Evolutionary conservation across 1,284 basidiomycete species (phyloP).

Genomic region (Mycena citricolor): DNA sequence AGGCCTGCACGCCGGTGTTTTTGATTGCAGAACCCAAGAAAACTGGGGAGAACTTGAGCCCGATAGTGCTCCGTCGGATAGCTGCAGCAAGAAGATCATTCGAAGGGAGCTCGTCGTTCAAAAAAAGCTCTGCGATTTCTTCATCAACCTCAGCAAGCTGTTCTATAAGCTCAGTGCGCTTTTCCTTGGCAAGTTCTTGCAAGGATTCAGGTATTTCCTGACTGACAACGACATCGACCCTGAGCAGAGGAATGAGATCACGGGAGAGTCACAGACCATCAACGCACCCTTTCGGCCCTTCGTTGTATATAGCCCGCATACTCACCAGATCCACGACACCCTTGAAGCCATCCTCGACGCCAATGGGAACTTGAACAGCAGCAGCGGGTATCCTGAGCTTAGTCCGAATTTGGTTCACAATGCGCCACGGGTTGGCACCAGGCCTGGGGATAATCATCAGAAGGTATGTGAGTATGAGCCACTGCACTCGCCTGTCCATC

Average conservation of each 20-base stretch:
- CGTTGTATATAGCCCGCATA: conserved; percentile 95
- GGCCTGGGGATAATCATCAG: conserved; percentile 55
- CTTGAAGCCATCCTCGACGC: conserved; percentile 83
- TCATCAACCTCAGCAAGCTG: conserved; percentile 97
- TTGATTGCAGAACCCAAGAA: conserved; percentile 98
- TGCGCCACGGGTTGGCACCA: conserved; percentile 96
- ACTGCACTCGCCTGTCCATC: conserved; percentile 80
- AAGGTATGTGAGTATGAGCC: conserved; percentile 7
- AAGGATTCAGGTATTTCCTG: conserved; percentile 87
- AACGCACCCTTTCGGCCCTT: conserved; percentile 89
- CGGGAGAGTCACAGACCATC: conserved; percentile 1
- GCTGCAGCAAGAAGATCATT: conserved; percentile 78
- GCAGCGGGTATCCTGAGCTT: conserved; percentile 94
- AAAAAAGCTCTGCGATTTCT: conserved; percentile 86
- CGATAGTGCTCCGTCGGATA: conserved; percentile 87
- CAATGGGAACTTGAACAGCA: conserved; percentile 96
- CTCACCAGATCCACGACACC: conserved; percentile 94
- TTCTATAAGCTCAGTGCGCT: conserved; percentile 91
- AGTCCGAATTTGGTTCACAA: conserved; percentile 87
- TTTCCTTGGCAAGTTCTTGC: conserved; percentile 72
- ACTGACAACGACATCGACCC: conserved; percentile 78
- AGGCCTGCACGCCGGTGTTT: conserved; percentile 94
- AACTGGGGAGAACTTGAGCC: conserved; percentile 92
- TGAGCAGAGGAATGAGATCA: conserved; percentile 30
- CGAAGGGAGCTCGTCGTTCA: conserved; percentile 81